Evolutionary conservation across 495 filamentous ascomycete genomes (phyloP).

Genomic region (Jackrogersella minutella): DNA sequence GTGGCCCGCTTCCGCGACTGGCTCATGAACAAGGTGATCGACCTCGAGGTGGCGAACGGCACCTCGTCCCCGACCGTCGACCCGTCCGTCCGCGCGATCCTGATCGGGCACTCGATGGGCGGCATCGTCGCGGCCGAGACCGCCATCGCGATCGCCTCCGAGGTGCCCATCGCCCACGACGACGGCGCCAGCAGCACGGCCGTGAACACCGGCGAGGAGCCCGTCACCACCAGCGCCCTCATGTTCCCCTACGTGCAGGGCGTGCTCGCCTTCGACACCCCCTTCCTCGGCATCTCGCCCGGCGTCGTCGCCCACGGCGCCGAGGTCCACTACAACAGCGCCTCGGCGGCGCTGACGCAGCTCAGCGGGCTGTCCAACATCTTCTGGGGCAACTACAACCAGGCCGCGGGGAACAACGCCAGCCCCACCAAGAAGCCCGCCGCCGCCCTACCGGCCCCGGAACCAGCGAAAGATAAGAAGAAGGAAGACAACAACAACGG

Average conservation of each 20-base stretch:
- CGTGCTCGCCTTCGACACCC: conserved; percentile 93
- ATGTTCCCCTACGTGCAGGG: conserved; percentile 82
- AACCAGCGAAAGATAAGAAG: conserved; percentile 42
- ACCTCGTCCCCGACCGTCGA: conserved; percentile 89
- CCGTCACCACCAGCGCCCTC: conserved; percentile 49
- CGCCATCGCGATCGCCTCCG: conserved; percentile 70
- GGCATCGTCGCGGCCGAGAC: conserved; percentile 95
- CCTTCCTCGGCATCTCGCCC: conserved; percentile 88
- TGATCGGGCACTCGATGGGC: conserved; percentile 95
- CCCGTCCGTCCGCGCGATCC: conserved; percentile 81
- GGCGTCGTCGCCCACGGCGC: conserved; percentile 89
- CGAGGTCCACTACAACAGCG: conserved; percentile 82
- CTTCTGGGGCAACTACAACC: conserved; percentile 61
- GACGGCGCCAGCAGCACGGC: conserved; percentile 35
- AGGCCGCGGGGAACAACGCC: conserved; percentile 42
- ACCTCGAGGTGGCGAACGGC: conserved; percentile 84
- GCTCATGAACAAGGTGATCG: conserved; percentile 92
- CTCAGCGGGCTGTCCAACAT: conserved; percentile 69
- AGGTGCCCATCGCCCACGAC: conserved; percentile 66
- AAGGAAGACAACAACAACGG: conserved; percentile 60
- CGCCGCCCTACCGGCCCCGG: conserved; percentile 46
- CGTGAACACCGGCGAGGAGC: conserved; percentile 31
- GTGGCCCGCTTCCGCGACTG: conserved; percentile 87
- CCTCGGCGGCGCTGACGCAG: conserved; percentile 71
- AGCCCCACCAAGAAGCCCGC: conserved; percentile 40